Evolutionary conservation across 139 green algal species (phyloP).

Genomic region (Tetraselmis striata): DNA sequence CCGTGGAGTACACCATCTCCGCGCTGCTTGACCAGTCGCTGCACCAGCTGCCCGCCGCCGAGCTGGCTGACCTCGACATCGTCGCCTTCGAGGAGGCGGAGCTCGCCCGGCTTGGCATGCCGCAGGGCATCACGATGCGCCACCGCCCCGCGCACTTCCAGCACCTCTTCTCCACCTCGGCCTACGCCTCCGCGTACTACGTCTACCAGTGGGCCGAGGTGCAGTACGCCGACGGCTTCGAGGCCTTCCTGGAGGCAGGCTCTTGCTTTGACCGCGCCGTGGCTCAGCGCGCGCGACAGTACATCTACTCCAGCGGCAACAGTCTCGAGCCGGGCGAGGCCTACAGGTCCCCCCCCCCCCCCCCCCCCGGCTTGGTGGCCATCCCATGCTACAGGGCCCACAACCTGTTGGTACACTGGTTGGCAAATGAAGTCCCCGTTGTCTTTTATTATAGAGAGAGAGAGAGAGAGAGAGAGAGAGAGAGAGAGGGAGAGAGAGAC

Average conservation of each 20-base stretch:
- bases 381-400: too few relatives aligned
- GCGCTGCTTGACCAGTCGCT: slow-evolving; percentile 12
- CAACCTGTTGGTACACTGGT: too few relatives aligned
- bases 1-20: slow-evolving; percentile 13
- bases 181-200: slow-evolving; percentile 14
- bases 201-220: slow-evolving; percentile 16
- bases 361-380: too few relatives aligned
- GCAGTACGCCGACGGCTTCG: slow-evolving; percentile 12
- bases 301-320: slow-evolving; percentile 18
- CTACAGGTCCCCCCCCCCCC: not conserved
- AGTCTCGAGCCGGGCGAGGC: slow-evolving; percentile 12
- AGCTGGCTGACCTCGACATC: not conserved
- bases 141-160: slow-evolving; percentile 17
- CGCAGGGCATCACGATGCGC: slow-evolving; percentile 12
- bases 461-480: too few relatives aligned
- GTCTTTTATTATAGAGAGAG: too few relatives aligned
- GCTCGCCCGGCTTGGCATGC: slow-evolving; percentile 8
- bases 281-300: not conserved
- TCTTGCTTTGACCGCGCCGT: slow-evolving; percentile 11
- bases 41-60: not conserved
- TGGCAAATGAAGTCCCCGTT: too few relatives aligned
- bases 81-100: slow-evolving; percentile 10
- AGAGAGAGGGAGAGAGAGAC: too few relatives aligned
- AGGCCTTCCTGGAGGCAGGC: slow-evolving; percentile 15
- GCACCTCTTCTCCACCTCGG: slow-evolving; percentile 13